A percentile compares a stretch with the other conserved stretches of the same genome.
These are phyloP conservation scores for Funneliformis geosporum DNA, from an alignment of 192 early-diverging fungal genomes.

Conservation along the genomic window DNA sequence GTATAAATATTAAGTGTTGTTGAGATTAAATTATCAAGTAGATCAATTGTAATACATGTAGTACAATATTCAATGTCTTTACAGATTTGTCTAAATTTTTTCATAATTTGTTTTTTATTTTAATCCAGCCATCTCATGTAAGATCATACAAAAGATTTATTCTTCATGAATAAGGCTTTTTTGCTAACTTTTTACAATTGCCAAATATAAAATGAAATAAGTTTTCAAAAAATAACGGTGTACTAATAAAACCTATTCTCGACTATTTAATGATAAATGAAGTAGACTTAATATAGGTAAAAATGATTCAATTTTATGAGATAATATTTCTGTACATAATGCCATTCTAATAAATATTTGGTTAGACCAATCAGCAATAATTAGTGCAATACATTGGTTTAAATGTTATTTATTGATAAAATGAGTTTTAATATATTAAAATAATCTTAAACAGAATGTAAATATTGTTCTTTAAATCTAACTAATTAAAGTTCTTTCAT, in stretches of 20 bases:
- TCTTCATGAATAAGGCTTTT: background rate
- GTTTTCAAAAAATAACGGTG: background rate
- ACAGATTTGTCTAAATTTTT: too few relatives aligned
- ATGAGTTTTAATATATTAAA: background rate
- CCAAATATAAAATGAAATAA: background rate
- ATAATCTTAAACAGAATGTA: background rate
- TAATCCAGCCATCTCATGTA: background rate
- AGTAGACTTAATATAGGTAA: constrained; percentile 2
- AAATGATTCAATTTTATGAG: background rate
- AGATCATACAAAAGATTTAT: background rate
- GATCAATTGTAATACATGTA: background rate
- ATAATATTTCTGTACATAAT: background rate
- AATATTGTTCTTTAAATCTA: too few relatives aligned
- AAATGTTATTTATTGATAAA: background rate
- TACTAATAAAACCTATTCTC: background rate
- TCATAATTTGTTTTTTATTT: background rate
- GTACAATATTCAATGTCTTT: background rate
- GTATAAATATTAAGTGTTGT: constrained; percentile 1
- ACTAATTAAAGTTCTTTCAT: too few relatives aligned
- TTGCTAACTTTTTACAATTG: background rate
- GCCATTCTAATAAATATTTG: constrained; percentile 16
- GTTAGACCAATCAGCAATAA: constrained; percentile 7
- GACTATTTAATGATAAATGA: constrained; percentile 1
- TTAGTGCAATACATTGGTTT: background rate
- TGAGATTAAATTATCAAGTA: background rate